Evolutionary conservation across 805 yeast species (phyloP), one percentile per base, ranked within the genome.

Genomic region (Lipomyces oligophaga): DNA sequence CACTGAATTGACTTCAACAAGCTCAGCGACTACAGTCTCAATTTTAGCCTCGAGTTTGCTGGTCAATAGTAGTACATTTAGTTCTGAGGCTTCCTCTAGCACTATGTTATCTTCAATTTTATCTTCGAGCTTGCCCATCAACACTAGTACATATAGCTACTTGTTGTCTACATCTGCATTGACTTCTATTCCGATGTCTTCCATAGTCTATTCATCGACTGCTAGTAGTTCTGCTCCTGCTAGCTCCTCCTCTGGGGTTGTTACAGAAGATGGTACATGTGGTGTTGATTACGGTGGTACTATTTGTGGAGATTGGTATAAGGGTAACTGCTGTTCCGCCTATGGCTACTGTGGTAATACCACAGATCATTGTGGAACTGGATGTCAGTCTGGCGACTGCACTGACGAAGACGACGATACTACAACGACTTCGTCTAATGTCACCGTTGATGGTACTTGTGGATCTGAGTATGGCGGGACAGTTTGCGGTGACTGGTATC

Each of bases 251-350:
- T 42, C 52, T 10, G 24, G 34, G 5, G 38, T 39, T 26, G 30
- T 26, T 20, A 35, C 47, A 11, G 8, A 16, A 22, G 49, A 48
- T 19, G 52, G 52, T 28, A 28, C 34, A 7, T 48, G 52, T 22
- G 52, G 52, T 16, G 38, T 37, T 2, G 37, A 16, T 5, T 22
- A 24, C 28, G 41, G 37, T 18, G 26, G 37, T 21, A 34, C 15
- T 6, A n/a, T 39, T 16, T 48, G 52, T 33, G 41, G 36, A 3
- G 35, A 32, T 24, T 40, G 43, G 43, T 19, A 39, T 21, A 20
- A n/a, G 10, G 53, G 53, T 10, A 48, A 43, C 15, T 48, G 53
- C 19, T 48, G 53, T 34, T 48, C 53, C 6, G 38, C 24, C 15
- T 18, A 28, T 18, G 53, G 53, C 3, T 48, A 38, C 41, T 48